Evolutionary conservation across 2,329 filamentous ascomycete genomes (phyloP), one percentile per base, ranked within the genome.

Genomic region (Ramularia collo-cygni): DNA sequence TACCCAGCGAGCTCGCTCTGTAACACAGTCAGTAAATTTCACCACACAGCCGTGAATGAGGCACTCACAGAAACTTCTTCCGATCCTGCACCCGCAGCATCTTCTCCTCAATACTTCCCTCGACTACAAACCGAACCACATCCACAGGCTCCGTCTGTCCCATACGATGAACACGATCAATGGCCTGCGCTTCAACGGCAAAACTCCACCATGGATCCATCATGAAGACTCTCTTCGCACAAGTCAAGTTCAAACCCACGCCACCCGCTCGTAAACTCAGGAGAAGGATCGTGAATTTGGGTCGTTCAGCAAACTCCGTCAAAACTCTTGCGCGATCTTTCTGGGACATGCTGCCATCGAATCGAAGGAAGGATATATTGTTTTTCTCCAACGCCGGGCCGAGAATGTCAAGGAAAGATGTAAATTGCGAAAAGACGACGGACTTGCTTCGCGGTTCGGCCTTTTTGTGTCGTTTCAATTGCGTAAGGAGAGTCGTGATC

Each of bases 181-280:
- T 96, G 7, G 92, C 92, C 64, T 98, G 92, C 4, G 89, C 87
- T 65, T 98, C 92, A 9, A 96, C 82, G 0, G 92, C 89, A 64
- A 90, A 98, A 59, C 85, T 93, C 92, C 92, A 98, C 92, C 92
- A 98, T 0, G 92, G 92, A 63, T 98, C 92, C 92, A 98, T 96
- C 85, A 98, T 93, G 67, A 83, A 98, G 4, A 98, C 93, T 38
- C 85, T 73, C 48, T 82, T 86, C 4, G 92, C 92, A 51, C 81
- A 81, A 0, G 90, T 96, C 46, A 98, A 65, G 58, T 98, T 98
- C 30, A 98, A 71, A 0, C 92, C 92, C 0, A 98, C 92, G 16
- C 92, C 93, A 4, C 93, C 92, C 0, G 93, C 92, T 14, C 87
- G 76, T 40, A 98, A 69, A 53, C 83, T 90, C 37, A 98, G 76